Evolutionary conservation across 495 filamentous ascomycete species (phyloP), one percentile per base, ranked within the genome.

Genomic region (Filosporella fistucella): DNA sequence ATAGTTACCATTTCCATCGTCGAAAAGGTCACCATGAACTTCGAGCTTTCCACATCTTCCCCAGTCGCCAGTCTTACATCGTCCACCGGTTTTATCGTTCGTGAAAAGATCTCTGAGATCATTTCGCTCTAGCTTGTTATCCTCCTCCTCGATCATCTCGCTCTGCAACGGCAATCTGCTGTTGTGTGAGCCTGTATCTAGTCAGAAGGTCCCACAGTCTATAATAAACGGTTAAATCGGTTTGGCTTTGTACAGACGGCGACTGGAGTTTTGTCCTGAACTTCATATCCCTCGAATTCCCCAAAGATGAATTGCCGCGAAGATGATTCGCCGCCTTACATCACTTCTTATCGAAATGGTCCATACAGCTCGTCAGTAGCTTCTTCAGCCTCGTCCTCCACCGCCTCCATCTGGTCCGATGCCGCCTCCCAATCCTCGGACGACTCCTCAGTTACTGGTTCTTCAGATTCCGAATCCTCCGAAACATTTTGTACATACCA

Each of bases 371-470:
- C 76, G 37, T 80, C 78, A n/a, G 65, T 84, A 68, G 77, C 82
- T 61, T 82, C 84, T 39, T 83, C 80, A 50, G 75, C 82, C 60
- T 86, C 85, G 25, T 83, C 85, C 18, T 89, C 87, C 23, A 79
- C 79, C 34, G 76, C 83, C 45, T 89, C 89, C 4, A 76, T 90
- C 55, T 93, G 89, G 72, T 94, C 89, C 42, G 74, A 88, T 60
- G 76, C 79, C 62, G 78, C 72, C 34, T 78, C 72, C 43, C 82
- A 82, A 60, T 74, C 73, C 42, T 77, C 74, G 7, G 68, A 71
- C 45, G 68, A 69, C 49, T 68, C 72, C 14, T 71, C 68, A 35
- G 54, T 70, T 53, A 68, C 78, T 70, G 54, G 74, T 70, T 55
- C 61, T 4, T 70, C 59, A 52, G 67, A 68, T 41, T 61, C 54